Base-by-base conservation (phyloP, 441 rosid genomes). In the Mallotus japonicus region DNA sequence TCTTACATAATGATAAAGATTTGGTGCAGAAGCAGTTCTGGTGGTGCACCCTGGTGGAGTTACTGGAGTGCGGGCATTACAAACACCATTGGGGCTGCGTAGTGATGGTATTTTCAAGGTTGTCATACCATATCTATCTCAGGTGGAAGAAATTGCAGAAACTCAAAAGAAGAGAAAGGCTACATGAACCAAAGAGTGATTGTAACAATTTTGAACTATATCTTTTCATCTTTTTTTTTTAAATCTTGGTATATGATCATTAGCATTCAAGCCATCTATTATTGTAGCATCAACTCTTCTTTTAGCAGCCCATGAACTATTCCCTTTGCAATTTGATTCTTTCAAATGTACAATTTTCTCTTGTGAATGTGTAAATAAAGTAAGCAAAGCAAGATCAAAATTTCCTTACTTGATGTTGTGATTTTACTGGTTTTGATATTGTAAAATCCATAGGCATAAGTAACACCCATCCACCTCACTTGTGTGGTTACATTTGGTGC, bases 21-120 rank as follows among this genome's bases (percentile, higher is more conserved):
- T n/a, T 95, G 98, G 97, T 89, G 96, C 12, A 85, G 82, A 11
- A 76, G 81, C 0, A 72, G 87, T 47, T 59, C 72, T 4, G 83
- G 82, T 15, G 96, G 97, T 61, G 97, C 99, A 24, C 97, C 98
- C 16, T 89, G 92, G 93, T 90, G 97, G 97, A 79, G 93, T 0
- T 95, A 88, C 69, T 95, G 98, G 99, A 95, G 97, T 69, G 96
- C 99, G 28, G 96, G 99, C 68, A 91, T 95, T 78, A 95, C 98
- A 2, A 95, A 95, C 74, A 91, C 99, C 0, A 92, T 92, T 80
- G 99, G 99, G 97, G 95, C 0, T 90, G 97, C 51, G 97, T 95
- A 34, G 65, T 81, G 44, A 90, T 95, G 97, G 97, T 95, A 47
- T 95, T 95, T 87, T 87, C 97, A 19, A 97, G 99, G 34, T 81